Conservation (phyloP, 164 flowering plant genomes). For the Vitis riparia region DNA sequence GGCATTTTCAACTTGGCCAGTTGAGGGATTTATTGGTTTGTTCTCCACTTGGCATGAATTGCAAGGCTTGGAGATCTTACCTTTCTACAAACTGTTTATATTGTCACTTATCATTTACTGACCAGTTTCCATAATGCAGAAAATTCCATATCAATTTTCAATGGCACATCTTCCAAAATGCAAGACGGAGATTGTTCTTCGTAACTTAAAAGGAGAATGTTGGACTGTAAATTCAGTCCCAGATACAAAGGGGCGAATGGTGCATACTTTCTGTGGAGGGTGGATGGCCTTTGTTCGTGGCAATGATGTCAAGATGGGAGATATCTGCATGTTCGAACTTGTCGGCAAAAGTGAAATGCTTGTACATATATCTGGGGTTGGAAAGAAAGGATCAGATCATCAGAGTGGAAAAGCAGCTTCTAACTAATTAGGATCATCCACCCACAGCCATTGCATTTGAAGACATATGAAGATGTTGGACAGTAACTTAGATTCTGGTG, state of each 20-base stretch:
- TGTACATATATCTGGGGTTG: conserved; percentile 34
- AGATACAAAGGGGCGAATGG: conserved; percentile 24
- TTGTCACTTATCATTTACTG: neutral
- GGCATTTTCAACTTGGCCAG: no score
- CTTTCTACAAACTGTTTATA: neutral
- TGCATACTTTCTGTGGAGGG: conserved; percentile 48
- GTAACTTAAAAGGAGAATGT: conserved; percentile 29
- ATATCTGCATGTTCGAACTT: conserved; percentile 51
- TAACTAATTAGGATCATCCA: conserved; percentile 3
- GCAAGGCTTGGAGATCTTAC: neutral
- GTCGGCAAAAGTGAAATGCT: conserved; percentile 31
- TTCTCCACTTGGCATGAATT: neutral
- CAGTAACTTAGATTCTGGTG: neutral
- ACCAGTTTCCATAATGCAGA: conserved; percentile 27
- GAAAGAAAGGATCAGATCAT: conserved; percentile 18
- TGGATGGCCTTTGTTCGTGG: conserved; percentile 52
- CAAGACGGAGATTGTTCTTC: conserved; percentile 32
- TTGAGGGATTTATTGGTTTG: neutral
- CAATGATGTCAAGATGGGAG: conserved; percentile 40
- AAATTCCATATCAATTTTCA: conserved; percentile 39
- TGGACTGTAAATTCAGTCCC: conserved; percentile 45
- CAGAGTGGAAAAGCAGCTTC: conserved; percentile 6
- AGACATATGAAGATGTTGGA: neutral
- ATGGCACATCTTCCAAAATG: conserved; percentile 30
- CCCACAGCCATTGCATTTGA: neutral